phyloP scores from a whole-genome alignment of 495 filamentous ascomycete genomes.

The Neurospora sp. region DNA sequence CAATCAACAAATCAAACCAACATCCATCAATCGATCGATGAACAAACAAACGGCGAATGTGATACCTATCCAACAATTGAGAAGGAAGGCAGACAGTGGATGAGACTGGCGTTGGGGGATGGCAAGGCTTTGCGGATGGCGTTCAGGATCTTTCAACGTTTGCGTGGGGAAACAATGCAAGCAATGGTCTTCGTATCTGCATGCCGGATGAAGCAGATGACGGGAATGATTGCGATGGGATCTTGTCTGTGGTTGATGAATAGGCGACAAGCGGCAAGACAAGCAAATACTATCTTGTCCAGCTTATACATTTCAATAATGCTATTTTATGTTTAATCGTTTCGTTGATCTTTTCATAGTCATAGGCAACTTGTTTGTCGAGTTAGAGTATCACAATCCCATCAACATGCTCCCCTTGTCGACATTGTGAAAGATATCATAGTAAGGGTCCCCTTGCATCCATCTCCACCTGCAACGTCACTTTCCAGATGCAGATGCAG shows the following conservation, averaged over 20 bases:
- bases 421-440: not conserved
- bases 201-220: not conserved
- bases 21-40: not conserved
- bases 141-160: not conserved
- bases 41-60: not conserved
- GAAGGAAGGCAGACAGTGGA: not conserved
- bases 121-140: not conserved
- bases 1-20: not conserved
- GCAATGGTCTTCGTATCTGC: not conserved
- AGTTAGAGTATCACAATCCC: not conserved
- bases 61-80: not conserved
- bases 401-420: not conserved
- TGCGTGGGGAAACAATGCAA: not conserved
- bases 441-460: not conserved
- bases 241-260: not conserved
- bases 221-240: not conserved
- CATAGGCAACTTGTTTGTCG: too few relatives aligned
- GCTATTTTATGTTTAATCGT: not conserved
- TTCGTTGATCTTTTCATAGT: not conserved
- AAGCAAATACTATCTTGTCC: not conserved
- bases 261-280: not conserved
- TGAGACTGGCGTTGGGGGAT: not conserved
- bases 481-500: not conserved
- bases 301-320: not conserved
- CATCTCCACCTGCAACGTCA: not conserved